Evolutionary conservation across 345 rosid genomes (phyloP), one percentile per base, ranked within the genome.

Genomic region (Murraya koenigii): DNA sequence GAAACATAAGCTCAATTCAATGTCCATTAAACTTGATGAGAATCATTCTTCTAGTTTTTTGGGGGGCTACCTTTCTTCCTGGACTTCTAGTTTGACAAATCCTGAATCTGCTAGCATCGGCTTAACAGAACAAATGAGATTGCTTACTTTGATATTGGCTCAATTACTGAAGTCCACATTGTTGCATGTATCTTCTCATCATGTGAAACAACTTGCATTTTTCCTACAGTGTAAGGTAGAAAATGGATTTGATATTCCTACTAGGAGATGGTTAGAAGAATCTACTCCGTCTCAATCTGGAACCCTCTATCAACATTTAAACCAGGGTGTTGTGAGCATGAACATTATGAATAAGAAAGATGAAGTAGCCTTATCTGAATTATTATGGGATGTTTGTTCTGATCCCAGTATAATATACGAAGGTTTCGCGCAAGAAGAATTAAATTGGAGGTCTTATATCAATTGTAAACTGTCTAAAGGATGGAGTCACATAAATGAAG

Each of bases 301-400:
- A 77, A 73, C 82, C 80, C 75, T 52, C 70, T 55, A 78, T 82
- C 88, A 78, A 65, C 84, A 78, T 78, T 26, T 61, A 30, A 68
- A 17, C 69, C 79, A 79, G 79, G 81, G 68, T 26, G 75, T 69
- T 77, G 76, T 84, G 35, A 80, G 73, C 82, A 78, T 71, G 20
- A 87, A 80, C 74, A 60, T 75, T 75, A 82, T 80, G 73, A 86
- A 74, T 74, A 78, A 28, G 62, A 82, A 82, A 56, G 82, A 80
- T 78, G 85, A 86, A 80, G 81, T 77, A 39, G 82, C 85, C 38
- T 62, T 71, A 10, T 83, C 83, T 77, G 76, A 84, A 76, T 84
- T 78, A 73, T 85, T 93, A 65, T 91, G 94, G 98, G 80, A 83
- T 79, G 62, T 76, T 39, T 93, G 94, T 82, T 89, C 92, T 79